phyloP scores from a whole-genome alignment of 768 basidiomycete species.

The Suillus clintonianus region DNA sequence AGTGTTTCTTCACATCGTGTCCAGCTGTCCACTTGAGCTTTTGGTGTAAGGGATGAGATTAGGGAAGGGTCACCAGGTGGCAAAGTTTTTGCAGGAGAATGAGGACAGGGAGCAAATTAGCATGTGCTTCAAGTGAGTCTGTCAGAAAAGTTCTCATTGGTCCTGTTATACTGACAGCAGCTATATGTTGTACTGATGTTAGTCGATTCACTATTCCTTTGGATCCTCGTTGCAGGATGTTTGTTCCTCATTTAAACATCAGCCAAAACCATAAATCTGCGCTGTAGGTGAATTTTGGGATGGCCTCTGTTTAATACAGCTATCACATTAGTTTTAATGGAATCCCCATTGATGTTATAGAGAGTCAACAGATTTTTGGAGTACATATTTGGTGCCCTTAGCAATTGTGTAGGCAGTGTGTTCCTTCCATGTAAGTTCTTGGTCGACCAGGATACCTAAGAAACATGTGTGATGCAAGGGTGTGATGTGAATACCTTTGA shows the following conservation, averaged over 20 bases:
- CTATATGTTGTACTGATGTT: constrained; percentile 17
- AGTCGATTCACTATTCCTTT: constrained; percentile 1
- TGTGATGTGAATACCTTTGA: no score
- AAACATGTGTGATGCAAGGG: neutral
- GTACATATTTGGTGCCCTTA: neutral
- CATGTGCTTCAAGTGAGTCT: constrained; percentile 11
- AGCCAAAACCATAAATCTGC: constrained; percentile 19
- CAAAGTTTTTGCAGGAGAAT: constrained; percentile 1
- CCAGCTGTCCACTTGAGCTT: no score
- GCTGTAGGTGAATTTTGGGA: constrained; percentile 26
- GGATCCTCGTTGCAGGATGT: neutral
- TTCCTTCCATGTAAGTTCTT: neutral
- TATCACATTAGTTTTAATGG: constrained; percentile 1
- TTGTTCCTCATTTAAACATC: neutral
- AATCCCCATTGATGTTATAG: neutral
- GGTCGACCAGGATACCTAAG: constrained; percentile 6
- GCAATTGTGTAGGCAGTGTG: neutral
- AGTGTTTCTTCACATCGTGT: no score
- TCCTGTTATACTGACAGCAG: neutral
- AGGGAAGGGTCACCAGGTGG: neutral
- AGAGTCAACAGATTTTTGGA: neutral
- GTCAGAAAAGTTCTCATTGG: constrained; percentile 10
- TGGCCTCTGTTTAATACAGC: constrained; percentile 16
- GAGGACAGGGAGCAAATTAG: constrained; percentile 7
- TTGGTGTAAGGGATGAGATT: no score